Base-by-base conservation (phyloP, 169 alveolate genomes). In the Plasmodium adleri region DNA sequence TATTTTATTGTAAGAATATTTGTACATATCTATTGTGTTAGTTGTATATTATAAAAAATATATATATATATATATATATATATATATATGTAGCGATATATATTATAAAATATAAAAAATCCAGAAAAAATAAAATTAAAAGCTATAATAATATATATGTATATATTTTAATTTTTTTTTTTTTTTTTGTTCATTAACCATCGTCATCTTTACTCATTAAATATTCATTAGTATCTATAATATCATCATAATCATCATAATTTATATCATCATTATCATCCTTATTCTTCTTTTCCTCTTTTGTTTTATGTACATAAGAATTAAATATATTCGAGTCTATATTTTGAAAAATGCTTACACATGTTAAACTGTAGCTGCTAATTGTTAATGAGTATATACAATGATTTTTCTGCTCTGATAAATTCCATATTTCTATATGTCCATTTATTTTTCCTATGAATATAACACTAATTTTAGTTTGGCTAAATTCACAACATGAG, bases 381-480 rank as follows among this genome's bases (percentile, higher is more conserved):
- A 80, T 80, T 2, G 90, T 63, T 49, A 67, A 15, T 49, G 90
- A 80, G 50, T 68, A 62, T 50, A 80, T 67, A 50, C 72, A 80
- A 47, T 62, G 75, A 13, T 80, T 68, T 68, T 80, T 80, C 12
- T 62, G 90, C 12, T 80, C 90, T 54, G 70, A 15, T 39, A 80
- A 24, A 80, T 80, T 80, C 90, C 90, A 80, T 80, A 80, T 80
- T 80, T 80, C 90, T 67, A 80, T 80, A 47, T 80, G 90, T n/a
- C 90, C 90, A 68, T 80, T 80, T 66, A 47, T 80, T 80, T 80
- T 80, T 39, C 90, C 90, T 47, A 80, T 72, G 50, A 43, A 80
- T 66, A 80, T 80, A 17, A 80, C 83, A 26, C 90, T 68, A 32
- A 80, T 80, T 80, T 68, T 80, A 24, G 76, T 67, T 32, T 80